A percentile compares a stretch with the other conserved stretches of the same genome.
Evolutionary conservation across 148 eudicot species (phyloP).

Genomic region (Simmondsia chinensis): DNA sequence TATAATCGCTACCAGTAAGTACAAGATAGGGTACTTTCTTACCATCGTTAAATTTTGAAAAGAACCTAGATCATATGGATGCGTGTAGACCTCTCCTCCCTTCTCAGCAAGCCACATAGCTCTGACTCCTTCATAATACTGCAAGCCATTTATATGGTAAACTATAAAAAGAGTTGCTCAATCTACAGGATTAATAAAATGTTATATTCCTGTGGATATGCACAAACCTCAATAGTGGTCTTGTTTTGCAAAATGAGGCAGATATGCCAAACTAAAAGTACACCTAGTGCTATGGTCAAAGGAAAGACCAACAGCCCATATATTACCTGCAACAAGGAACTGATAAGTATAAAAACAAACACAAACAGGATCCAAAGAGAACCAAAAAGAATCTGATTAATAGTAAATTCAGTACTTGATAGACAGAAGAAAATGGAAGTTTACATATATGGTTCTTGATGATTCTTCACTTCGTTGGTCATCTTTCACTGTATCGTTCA

Average conservation of each 20-base stretch:
- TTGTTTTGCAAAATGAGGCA: conserved; percentile 72
- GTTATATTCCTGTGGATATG: background rate
- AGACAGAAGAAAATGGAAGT: background rate
- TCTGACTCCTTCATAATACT: conserved; percentile 98
- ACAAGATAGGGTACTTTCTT: conserved; percentile 5
- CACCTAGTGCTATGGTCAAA: conserved; percentile 52
- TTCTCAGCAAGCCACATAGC: conserved; percentile 98
- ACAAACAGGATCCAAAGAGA: background rate
- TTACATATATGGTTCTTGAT: conserved; percentile 62
- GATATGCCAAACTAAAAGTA: conserved; percentile 86
- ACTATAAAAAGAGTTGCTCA: background rate
- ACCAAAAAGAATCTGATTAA: background rate
- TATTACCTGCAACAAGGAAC: conserved; percentile 46
- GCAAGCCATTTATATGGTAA: conserved; percentile 10
- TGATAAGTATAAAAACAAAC: background rate
- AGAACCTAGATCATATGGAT: conserved; percentile 92
- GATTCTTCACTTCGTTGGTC: conserved; percentile 47
- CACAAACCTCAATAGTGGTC: conserved; percentile 88
- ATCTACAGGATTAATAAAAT: background rate
- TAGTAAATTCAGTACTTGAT: background rate
- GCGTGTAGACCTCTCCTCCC: conserved; percentile 80
- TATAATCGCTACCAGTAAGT: too few relatives aligned
- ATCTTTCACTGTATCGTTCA: conserved; percentile 37
- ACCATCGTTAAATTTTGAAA: conserved; percentile 70
- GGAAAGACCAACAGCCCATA: conserved; percentile 67